phyloP scores from a whole-genome alignment of 768 basidiomycete species.

The Termitomyces sp. region DNA sequence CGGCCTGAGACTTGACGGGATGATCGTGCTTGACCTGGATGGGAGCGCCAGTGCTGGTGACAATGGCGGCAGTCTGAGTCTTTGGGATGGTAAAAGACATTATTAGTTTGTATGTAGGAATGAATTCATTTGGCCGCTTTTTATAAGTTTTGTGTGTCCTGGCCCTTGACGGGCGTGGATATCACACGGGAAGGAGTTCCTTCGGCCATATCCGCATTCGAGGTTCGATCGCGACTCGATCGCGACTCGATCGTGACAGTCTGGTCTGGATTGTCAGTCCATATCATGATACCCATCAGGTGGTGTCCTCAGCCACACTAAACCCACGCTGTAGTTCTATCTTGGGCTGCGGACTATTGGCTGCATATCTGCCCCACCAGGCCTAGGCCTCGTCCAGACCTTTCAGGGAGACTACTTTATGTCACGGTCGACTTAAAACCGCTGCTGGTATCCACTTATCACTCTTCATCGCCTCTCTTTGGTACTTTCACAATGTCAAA shows the following conservation, averaged over 20 bases:
- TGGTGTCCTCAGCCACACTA: neutral
- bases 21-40: slow-evolving; percentile 38
- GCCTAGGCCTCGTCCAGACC: neutral
- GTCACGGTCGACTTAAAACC: neutral
- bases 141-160: neutral
- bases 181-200: neutral
- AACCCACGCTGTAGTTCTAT: neutral
- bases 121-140: neutral
- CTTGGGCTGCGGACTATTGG: neutral
- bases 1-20: slow-evolving; percentile 48
- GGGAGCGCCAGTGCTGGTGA: slow-evolving; percentile 26
- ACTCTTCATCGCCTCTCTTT: neutral
- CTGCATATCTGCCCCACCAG: neutral
- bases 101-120: too few relatives aligned
- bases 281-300: neutral
- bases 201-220: neutral
- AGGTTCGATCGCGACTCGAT: neutral
- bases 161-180: neutral
- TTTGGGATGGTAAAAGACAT: slow-evolving; percentile 26
- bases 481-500: neutral
- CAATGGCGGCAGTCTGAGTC: slow-evolving; percentile 38
- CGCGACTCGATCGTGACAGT: neutral
- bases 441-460: neutral
- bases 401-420: neutral
- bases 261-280: neutral